Evolutionary conservation across 1,284 basidiomycete genomes (phyloP).

Genomic region (Melampsora abietis-canadensis): DNA sequence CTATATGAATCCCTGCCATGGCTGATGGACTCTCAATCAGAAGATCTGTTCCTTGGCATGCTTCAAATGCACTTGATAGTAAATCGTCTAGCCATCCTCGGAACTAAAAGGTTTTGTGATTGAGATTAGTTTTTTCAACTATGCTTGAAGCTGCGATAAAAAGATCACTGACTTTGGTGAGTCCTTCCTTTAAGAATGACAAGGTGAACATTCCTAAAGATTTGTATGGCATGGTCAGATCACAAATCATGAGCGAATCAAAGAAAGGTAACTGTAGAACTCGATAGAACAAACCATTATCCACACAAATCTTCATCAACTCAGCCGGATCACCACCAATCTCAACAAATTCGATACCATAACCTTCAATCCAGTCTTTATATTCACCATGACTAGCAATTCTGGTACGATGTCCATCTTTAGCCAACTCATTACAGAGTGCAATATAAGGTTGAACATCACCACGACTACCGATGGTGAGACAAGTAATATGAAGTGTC

Average conservation of each 20-base stretch:
- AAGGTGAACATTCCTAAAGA: slow-evolving; percentile 85
- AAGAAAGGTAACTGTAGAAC: slow-evolving; percentile 59
- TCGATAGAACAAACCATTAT: slow-evolving; percentile 43
- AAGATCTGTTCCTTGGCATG: slow-evolving; percentile 88
- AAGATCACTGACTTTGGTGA: slow-evolving; percentile 66
- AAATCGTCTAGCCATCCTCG: slow-evolving; percentile 95
- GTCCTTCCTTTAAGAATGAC: slow-evolving; percentile 82
- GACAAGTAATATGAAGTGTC: slow-evolving; percentile 78
- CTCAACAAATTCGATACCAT: slow-evolving; percentile 82
- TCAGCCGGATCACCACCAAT: slow-evolving; percentile 97
- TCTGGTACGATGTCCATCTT: slow-evolving; percentile 76
- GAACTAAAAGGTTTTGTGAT: slow-evolving; percentile 61
- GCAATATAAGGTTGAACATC: slow-evolving; percentile 86
- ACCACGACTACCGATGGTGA: slow-evolving; percentile 90
- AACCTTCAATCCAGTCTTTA: slow-evolving; percentile 85
- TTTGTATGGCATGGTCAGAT: not conserved
- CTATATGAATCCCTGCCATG: slow-evolving; percentile 98
- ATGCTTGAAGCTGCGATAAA: slow-evolving; percentile 6
- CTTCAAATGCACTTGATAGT: slow-evolving; percentile 86
- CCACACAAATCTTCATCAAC: slow-evolving; percentile 58
- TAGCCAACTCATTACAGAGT: slow-evolving; percentile 82
- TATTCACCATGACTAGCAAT: slow-evolving; percentile 95
- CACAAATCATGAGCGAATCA: not conserved
- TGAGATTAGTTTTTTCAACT: not conserved
- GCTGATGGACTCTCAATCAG: slow-evolving; percentile 92